Evolutionary conservation across 2,329 filamentous ascomycete species (phyloP).

Genomic region (Sarocladium brachiariae): DNA sequence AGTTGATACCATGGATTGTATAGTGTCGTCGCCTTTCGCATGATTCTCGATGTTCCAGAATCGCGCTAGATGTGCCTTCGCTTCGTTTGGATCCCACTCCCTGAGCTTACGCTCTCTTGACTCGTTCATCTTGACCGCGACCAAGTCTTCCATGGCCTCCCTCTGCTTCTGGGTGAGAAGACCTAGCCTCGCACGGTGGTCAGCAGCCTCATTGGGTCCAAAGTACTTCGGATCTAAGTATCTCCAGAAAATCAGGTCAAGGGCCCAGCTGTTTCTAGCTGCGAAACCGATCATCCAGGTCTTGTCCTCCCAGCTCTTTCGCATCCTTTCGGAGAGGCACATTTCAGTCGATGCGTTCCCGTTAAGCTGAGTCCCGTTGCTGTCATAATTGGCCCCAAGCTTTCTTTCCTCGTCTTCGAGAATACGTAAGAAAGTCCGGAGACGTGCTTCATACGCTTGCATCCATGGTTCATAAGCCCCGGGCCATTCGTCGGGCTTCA

Average conservation of each 20-base stretch:
- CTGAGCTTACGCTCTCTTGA: constrained; percentile 13
- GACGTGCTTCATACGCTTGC: constrained; percentile 13
- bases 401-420: constrained; percentile 26
- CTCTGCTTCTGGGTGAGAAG: constrained; percentile 20
- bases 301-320: constrained; percentile 11
- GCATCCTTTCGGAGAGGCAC: background rate
- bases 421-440: constrained; percentile 22
- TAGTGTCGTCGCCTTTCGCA: no score
- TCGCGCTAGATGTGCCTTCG: background rate
- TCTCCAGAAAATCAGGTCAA: constrained; percentile 31
- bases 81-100: background rate
- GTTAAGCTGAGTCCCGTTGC: constrained; percentile 22
- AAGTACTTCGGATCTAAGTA: constrained; percentile 28
- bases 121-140: constrained; percentile 24
- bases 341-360: constrained; percentile 16
- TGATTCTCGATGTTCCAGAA: no score
- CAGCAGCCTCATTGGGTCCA: constrained; percentile 15
- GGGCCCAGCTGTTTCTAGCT: constrained; percentile 29
- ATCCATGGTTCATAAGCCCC: background rate
- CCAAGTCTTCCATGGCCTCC: constrained; percentile 22
- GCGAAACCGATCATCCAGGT: constrained; percentile 30
- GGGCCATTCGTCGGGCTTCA: constrained; percentile 25
- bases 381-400: constrained; percentile 15
- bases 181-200: constrained; percentile 21
- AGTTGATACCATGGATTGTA: no score